phyloP scores from a whole-genome alignment of 2,329 filamentous ascomycete species.

The Cercospora sp. region DNA sequence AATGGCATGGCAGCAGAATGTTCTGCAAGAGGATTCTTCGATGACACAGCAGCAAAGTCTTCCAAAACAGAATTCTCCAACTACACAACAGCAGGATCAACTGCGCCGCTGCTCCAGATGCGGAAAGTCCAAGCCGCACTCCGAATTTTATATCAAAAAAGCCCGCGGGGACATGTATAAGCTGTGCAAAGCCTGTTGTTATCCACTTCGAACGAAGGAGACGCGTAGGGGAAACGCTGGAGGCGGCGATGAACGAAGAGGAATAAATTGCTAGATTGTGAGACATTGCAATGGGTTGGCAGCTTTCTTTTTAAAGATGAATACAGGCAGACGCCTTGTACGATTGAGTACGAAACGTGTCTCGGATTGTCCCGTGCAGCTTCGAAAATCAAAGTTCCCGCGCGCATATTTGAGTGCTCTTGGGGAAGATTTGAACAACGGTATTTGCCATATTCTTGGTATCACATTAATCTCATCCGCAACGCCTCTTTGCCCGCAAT shows the following conservation, averaged over 20 bases:
- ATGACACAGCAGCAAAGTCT: neutral
- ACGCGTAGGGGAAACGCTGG: too few species aligned
- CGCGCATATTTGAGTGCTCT: neutral
- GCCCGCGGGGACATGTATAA: neutral
- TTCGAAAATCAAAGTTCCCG: neutral
- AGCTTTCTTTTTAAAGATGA: too few species aligned
- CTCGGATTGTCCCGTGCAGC: too few species aligned
- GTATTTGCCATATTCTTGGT: neutral
- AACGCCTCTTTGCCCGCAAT: neutral
- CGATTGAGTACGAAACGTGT: too few species aligned
- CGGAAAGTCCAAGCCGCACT: neutral
- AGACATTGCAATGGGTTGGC: too few species aligned
- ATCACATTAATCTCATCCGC: neutral
- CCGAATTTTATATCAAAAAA: neutral
- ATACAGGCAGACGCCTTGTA: too few species aligned
- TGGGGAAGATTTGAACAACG: neutral
- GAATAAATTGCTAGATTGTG: neutral
- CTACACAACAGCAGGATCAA: too few species aligned
- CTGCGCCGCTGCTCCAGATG: neutral
- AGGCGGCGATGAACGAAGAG: neutral
- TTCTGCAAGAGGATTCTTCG: neutral
- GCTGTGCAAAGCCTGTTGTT: neutral
- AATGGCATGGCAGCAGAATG: neutral
- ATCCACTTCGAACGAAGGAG: too few species aligned
- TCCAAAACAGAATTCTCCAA: too few species aligned